Evolutionary conservation across 2,329 filamentous ascomycete species (phyloP).

Genomic region (Pyricularia sp.): DNA sequence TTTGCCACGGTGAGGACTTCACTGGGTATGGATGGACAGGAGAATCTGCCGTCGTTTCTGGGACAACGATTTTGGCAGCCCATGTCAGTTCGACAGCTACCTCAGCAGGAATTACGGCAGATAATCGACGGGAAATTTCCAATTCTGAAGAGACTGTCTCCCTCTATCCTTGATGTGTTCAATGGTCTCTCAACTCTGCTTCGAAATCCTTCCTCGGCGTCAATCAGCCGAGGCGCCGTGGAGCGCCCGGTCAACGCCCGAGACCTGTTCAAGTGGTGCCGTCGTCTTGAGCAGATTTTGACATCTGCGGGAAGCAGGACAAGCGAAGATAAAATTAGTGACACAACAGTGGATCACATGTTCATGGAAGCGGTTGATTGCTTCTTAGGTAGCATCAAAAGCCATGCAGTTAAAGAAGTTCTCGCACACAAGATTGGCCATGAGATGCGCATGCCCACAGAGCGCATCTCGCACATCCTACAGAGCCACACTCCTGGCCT

Average conservation of each 20-base stretch:
- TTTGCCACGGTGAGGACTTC: conserved; percentile 82
- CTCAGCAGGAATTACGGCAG: conserved; percentile 55
- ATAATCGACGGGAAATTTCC: conserved; percentile 63
- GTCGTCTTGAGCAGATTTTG: conserved; percentile 57
- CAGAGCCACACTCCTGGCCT: conserved; percentile 58
- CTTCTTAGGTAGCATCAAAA: conserved; percentile 71
- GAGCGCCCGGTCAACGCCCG: conserved; percentile 39
- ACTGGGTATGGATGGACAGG: conserved; percentile 51
- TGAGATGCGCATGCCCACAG: conserved; percentile 74
- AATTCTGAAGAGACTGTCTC: conserved; percentile 47
- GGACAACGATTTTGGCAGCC: conserved; percentile 78
- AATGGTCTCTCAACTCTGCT: conserved; percentile 35
- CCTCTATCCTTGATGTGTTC: conserved; percentile 47
- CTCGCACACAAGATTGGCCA: conserved; percentile 65
- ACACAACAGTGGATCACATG: conserved; percentile 64
- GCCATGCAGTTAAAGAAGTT: conserved; percentile 42
- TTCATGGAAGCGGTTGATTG: conserved; percentile 91
- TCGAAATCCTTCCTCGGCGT: conserved; percentile 17
- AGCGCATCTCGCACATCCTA: conserved; percentile 68
- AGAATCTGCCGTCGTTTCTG: conserved; percentile 60
- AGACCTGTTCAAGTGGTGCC: conserved; percentile 87
- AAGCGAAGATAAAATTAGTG: conserved; percentile 57
- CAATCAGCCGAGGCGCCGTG: conserved; percentile 20
- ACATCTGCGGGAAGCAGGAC: conserved; percentile 45
- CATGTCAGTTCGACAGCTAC: conserved; percentile 55